These are phyloP conservation scores for Pythium sp. DNA, from an alignment of 352 stramenopile species.

Conservation along the genomic window DNA sequence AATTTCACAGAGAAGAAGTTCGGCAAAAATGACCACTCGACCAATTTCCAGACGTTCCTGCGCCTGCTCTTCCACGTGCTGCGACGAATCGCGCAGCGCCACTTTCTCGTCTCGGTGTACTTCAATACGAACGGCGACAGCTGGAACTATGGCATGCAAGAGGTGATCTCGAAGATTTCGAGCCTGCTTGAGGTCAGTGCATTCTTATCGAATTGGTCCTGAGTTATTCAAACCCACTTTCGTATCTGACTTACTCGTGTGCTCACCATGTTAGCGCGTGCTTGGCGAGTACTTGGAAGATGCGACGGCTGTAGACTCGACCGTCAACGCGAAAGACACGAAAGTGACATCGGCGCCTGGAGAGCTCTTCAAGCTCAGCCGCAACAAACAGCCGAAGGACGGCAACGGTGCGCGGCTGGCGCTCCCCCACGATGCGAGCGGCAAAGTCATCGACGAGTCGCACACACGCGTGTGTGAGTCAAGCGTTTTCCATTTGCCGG, in stretches of 20 bases:
- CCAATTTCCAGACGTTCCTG: conserved; percentile 69
- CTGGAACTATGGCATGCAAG: conserved; percentile 67
- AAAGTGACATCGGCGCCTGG: conserved; percentile 12
- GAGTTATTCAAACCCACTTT: not conserved
- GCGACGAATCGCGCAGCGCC: conserved; percentile 59
- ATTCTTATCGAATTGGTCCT: not conserved
- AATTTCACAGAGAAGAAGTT: conserved; percentile 74
- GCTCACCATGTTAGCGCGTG: conserved; percentile 31
- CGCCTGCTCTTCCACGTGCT: conserved; percentile 66
- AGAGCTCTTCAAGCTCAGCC: conserved; percentile 62
- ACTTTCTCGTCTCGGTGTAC: conserved; percentile 58
- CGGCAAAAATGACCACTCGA: conserved; percentile 58
- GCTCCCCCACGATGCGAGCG: conserved; percentile 23
- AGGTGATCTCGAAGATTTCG: conserved; percentile 65
- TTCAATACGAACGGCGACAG: conserved; percentile 61
- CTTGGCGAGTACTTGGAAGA: conserved; percentile 72
- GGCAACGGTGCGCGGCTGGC: conserved; percentile 19
- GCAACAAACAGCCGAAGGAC: conserved; percentile 47
- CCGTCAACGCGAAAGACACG: conserved; percentile 21
- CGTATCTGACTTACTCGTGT: not conserved
- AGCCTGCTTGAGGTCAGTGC: conserved; percentile 51
- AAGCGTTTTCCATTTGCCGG: conserved; percentile 72
- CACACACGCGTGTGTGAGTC: conserved; percentile 55
- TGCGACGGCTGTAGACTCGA: conserved; percentile 19
- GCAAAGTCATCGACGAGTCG: conserved; percentile 24